These are phyloP conservation scores for Coelastrella sp. DNA, from an alignment of 139 green algal species.

Conservation along the genomic window DNA sequence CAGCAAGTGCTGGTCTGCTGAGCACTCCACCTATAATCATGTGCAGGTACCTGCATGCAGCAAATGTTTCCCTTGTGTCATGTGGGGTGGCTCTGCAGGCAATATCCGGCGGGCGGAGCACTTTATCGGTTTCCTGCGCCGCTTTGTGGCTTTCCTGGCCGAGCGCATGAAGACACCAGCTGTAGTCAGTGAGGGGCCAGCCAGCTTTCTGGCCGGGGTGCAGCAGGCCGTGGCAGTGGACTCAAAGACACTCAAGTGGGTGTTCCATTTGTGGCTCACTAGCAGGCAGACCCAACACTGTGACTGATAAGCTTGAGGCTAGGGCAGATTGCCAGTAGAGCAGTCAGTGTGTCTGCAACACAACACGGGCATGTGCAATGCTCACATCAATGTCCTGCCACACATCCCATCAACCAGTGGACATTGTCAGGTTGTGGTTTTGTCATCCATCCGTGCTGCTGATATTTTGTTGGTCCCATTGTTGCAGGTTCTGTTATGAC, in stretches of 20 bases:
- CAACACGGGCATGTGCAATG: too few relatives aligned
- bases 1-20: too few relatives aligned
- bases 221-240: constrained; percentile 67
- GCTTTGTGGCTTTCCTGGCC: constrained; percentile 91
- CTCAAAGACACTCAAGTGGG: constrained; percentile 75
- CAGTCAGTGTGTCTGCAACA: too few relatives aligned
- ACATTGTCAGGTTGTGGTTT: too few relatives aligned
- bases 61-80: background rate
- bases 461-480: too few relatives aligned
- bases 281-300: background rate
- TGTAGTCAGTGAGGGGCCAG: constrained; percentile 70
- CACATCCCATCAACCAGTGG: too few relatives aligned
- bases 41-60: too few relatives aligned
- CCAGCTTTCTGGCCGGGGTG: constrained; percentile 86
- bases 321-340: too few relatives aligned
- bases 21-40: too few relatives aligned
- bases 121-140: constrained; percentile 96
- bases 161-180: constrained; percentile 52
- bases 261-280: background rate
- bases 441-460: background rate
- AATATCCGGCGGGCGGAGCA: constrained; percentile 98
- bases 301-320: background rate
- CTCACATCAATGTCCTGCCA: too few relatives aligned
- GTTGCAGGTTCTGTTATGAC: constrained; percentile 96
- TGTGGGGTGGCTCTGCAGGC: constrained; percentile 59